A percentile compares a stretch with the other conserved stretches of the same genome.
These are phyloP conservation scores for Trametes villosa DNA, from an alignment of 768 basidiomycete species.

Conservation along the genomic window DNA sequence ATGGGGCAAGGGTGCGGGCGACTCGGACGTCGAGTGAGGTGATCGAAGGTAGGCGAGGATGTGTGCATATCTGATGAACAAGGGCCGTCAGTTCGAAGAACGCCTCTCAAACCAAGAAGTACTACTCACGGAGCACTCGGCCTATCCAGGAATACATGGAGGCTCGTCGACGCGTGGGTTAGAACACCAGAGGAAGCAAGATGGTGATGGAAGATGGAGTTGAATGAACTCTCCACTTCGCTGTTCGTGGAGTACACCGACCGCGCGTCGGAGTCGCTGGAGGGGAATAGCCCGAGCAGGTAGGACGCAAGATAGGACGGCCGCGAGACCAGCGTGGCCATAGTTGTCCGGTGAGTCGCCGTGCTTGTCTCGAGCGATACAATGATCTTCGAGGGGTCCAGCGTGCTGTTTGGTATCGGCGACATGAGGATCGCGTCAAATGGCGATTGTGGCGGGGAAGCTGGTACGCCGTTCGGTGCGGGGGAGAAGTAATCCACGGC, in stretches of 20 bases:
- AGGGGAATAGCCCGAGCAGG: constrained; percentile 34
- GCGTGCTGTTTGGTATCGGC: constrained; percentile 45
- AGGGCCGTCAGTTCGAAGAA: not conserved
- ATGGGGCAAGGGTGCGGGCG: constrained; percentile 61
- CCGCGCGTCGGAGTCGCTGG: constrained; percentile 43
- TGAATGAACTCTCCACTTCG: constrained; percentile 51
- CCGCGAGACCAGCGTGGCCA: constrained; percentile 68
- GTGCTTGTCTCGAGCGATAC: constrained; percentile 79
- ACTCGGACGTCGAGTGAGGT: constrained; percentile 47
- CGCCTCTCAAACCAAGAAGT: not conserved
- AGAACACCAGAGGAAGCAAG: constrained; percentile 63
- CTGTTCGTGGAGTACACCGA: constrained; percentile 61
- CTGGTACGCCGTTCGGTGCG: constrained; percentile 56
- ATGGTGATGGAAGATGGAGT: constrained; percentile 62
- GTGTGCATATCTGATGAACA: constrained; percentile 62
- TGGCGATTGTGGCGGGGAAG: constrained; percentile 52
- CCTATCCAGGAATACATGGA: constrained; percentile 81
- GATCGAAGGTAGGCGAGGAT: constrained; percentile 75
- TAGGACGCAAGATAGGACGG: constrained; percentile 63
- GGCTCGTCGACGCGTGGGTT: constrained; percentile 45
- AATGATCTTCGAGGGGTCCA: constrained; percentile 65
- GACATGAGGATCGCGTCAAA: constrained; percentile 69
- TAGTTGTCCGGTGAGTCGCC: constrained; percentile 62
- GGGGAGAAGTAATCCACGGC: constrained; percentile 44
- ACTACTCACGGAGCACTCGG: constrained; percentile 77